Evolutionary conservation across 331 rosid genomes (phyloP), one percentile per base, ranked within the genome.

Genomic region (Acacia concinna): DNA sequence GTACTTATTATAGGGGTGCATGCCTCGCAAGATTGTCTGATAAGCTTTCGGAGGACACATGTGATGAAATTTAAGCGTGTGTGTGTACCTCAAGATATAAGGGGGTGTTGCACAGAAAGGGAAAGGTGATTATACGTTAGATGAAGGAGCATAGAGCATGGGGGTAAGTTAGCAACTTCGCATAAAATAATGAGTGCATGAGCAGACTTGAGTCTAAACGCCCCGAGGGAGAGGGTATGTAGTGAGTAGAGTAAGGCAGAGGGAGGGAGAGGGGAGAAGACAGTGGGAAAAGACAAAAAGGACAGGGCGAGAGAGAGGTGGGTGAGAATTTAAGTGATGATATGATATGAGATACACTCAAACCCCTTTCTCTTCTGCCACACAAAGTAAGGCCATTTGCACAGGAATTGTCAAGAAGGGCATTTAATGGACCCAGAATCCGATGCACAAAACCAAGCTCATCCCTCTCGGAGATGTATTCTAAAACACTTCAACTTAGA

Each of bases 361-460:
- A 81, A 72, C 44, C 40, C 43, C 70, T 17, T 64, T 8, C 3
- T 1, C 25, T 11, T 25, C 73, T 68, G 73, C 54, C 73, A 41
- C 18, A 69, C 56, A 41, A 56, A 69, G 74, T 13, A 69, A 69
- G 74, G 83, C 83, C 77, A 69, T 81, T 74, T 79, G 79, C 83
- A 73, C 86, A 82, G 83, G 82, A 73, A 75, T 82, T 84, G 90
- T 81, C 84, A 84, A 46, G 15, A 44, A 25, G 73, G 73, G 83
- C 86, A 84, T 84, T 84, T 82, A 87, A 65, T 71, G 43, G 73
- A 31, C 80, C 73, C 84, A 81, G 74, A 83, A 84, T 84, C 87
- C 86, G 62, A 84, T 60, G 87, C 77, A 23, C 12, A 12, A 18
- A 51, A n/a, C 1, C 4, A 8, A 30, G 21, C 25, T 1, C 69